phyloP scores from a whole-genome alignment of 805 yeast species.

The Torulaspora maleeae region DNA sequence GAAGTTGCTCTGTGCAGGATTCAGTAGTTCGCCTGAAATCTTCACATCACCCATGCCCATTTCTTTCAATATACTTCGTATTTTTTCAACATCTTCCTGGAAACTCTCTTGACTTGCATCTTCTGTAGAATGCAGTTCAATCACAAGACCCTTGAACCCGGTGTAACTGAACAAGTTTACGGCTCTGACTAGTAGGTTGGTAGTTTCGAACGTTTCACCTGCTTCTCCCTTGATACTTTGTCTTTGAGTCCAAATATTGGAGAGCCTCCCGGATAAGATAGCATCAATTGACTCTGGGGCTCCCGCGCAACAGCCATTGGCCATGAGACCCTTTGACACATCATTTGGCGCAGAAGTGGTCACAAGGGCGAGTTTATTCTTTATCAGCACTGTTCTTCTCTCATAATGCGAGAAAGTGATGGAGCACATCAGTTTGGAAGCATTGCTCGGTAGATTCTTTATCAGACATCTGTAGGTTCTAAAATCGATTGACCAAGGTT shows the following conservation, averaged over 20 bases:
- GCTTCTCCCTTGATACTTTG: constrained; percentile 34
- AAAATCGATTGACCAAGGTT: constrained; percentile 33
- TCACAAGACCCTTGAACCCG: constrained; percentile 33
- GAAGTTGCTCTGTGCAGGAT: constrained; percentile 11
- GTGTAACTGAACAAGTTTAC: constrained; percentile 32
- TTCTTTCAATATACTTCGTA: constrained; percentile 18
- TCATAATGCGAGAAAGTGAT: constrained; percentile 27
- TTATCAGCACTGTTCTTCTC: constrained; percentile 24
- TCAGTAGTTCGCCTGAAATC: constrained; percentile 18
- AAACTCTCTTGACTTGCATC: constrained; percentile 17
- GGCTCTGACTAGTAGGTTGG: constrained; percentile 23
- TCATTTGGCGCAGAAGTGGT: constrained; percentile 20
- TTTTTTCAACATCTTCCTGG: constrained; percentile 13
- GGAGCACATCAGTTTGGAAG: constrained; percentile 29
- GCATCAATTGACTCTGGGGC: constrained; percentile 27
- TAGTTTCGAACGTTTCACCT: constrained; percentile 30
- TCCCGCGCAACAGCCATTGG: constrained; percentile 25
- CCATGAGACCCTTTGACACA: constrained; percentile 15
- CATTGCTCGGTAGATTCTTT: constrained; percentile 19
- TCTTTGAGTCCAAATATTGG: constrained; percentile 34
- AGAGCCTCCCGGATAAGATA: constrained; percentile 24
- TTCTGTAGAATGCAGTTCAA: constrained; percentile 23
- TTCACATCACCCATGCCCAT: constrained; percentile 23
- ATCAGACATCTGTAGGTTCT: constrained; percentile 28
- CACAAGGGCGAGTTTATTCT: constrained; percentile 25